Base-by-base conservation (phyloP, 1,284 basidiomycete genomes). In the Vanrija sp. region DNA sequence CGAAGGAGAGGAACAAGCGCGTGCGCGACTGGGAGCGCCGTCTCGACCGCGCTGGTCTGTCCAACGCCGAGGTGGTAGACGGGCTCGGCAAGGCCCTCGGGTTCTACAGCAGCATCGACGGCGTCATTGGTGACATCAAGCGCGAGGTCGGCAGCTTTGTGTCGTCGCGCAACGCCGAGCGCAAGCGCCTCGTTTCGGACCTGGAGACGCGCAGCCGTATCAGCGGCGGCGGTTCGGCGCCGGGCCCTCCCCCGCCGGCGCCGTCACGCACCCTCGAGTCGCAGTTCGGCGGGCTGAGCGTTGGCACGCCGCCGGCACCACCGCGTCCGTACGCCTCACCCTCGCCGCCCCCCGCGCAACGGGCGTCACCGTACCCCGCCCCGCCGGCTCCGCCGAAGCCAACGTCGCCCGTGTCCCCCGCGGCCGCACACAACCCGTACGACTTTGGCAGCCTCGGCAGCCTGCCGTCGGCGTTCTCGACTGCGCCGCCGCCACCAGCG, bases 81-180 rank as follows among this genome's bases (percentile, higher is more conserved):
- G 93, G 91, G 3, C 74, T 96, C 45, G 84, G 85, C 18, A 94
- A 93, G 71, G 95, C 92, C 0, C 76, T 89, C 3, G 84, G 86
- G 45, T 98, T 96, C 75, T 97, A 98, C 72, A 80, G 79, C 6
- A 89, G 94, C 59, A 79, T 97, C n/a, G 82, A 80, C 1, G 83
- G 84, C 37, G 76, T 95, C 25, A 80, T 85, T 3, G 69, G 76
- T 0, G 81, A 79, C 8, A 80, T 97, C 7, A 78, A 80, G 48
- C 75, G 80, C 6, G 85, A 85, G 58, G 83, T 84, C 2, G 82
- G 80, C 46, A 73, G 78, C 0, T 96, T 87, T 64, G 78, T 89
- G 4, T 75, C 79, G 0, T 78, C 80, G 19, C 81, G 94, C 24
- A 82, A 79, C n/a, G 70, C 77, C 0, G 91, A 97, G 70, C 81